These are phyloP conservation scores for Sclerotiophoma versabilis DNA, from an alignment of 2,329 filamentous ascomycete species.

Conservation along the genomic window DNA sequence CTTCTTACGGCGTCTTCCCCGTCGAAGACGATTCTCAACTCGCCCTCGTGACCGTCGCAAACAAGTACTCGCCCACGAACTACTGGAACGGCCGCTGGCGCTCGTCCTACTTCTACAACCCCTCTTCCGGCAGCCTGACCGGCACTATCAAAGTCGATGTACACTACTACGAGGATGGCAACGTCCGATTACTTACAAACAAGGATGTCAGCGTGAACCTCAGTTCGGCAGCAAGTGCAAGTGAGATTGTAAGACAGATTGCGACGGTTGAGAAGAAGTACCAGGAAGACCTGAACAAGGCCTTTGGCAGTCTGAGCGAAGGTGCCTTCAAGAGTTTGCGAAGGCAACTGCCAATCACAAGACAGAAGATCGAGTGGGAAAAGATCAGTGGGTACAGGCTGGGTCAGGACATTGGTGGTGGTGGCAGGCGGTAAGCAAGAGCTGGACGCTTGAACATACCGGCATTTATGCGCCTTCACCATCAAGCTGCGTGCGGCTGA, in stretches of 20 bases:
- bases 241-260: conserved; percentile 79
- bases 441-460: neutral
- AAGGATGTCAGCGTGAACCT: conserved; percentile 73
- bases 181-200: conserved; percentile 89
- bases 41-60: conserved; percentile 85
- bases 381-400: conserved; percentile 89
- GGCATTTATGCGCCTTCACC: neutral
- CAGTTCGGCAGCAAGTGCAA: conserved; percentile 65
- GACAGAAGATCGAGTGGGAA: conserved; percentile 99
- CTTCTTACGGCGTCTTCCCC: conserved; percentile 82
- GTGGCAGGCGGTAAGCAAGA: conserved; percentile 24
- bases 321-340: conserved; percentile 93
- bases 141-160: conserved; percentile 92
- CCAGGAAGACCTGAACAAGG: conserved; percentile 92
- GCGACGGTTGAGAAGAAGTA: conserved; percentile 85
- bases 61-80: conserved; percentile 98
- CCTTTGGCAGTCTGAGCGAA: conserved; percentile 87
- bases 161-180: conserved; percentile 99
- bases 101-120: conserved; percentile 80
- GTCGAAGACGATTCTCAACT: conserved; percentile 76
- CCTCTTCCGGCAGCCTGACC: conserved; percentile 70
- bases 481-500: neutral
- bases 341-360: conserved; percentile 91
- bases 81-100: conserved; percentile 99
- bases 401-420: conserved; percentile 61